Conservation (phyloP, 148 eudicot species). For the Pouteria glomerata region DNA sequence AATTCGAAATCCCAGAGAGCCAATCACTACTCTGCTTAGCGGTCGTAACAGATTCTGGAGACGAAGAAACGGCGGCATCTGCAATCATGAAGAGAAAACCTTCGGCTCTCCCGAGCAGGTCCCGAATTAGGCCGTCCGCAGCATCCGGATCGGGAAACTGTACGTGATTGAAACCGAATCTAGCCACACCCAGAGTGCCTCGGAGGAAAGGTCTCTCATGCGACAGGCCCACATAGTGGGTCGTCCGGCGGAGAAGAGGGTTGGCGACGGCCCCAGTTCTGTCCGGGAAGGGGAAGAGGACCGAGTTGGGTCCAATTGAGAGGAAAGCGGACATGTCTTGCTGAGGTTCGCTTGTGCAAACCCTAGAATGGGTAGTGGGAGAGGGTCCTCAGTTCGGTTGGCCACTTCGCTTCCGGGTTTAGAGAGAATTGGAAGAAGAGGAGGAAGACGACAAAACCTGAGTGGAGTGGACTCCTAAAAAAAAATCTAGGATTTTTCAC, state of each 20-base stretch:
- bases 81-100: conserved; percentile 48
- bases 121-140: conserved; percentile 33
- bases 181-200: conserved; percentile 33
- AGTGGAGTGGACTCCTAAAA: too few relatives aligned
- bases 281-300: conserved; percentile 24
- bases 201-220: conserved; percentile 26
- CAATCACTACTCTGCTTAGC: conserved; percentile 43
- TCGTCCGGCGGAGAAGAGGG: conserved; percentile 24
- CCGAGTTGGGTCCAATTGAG: conserved; percentile 20
- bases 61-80: conserved; percentile 44
- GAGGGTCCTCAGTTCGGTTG: too few relatives aligned
- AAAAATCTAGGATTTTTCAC: too few relatives aligned
- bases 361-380: too few relatives aligned
- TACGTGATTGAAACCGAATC: conserved; percentile 50
- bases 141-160: conserved; percentile 57
- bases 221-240: conserved; percentile 19
- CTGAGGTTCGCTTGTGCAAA: background rate
- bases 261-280: conserved; percentile 25
- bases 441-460: too few relatives aligned
- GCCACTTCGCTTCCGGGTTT: too few relatives aligned
- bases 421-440: too few relatives aligned
- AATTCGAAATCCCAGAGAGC: conserved; percentile 61
- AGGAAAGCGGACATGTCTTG: conserved; percentile 16
- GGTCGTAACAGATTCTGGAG: conserved; percentile 22
- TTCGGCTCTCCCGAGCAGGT: conserved; percentile 47